phyloP scores from a whole-genome alignment of 2,329 filamentous ascomycete genomes.

The Hirsutella minnesotensis region DNA sequence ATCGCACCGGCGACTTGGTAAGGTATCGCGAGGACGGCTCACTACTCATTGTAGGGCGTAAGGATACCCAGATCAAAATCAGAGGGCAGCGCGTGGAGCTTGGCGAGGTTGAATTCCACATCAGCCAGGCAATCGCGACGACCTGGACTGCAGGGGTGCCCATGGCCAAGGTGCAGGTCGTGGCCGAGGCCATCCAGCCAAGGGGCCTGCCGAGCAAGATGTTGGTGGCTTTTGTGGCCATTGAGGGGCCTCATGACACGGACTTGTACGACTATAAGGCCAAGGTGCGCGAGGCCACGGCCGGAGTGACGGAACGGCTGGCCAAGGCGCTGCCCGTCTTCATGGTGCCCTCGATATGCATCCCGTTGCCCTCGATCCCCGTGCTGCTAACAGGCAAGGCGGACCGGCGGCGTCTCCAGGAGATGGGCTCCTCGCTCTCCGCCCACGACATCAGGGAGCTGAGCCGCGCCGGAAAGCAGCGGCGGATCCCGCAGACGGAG shows the following conservation, averaged over 20 bases:
- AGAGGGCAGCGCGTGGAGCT: conserved; percentile 1
- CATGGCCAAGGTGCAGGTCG: not conserved
- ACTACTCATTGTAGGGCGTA: not conserved
- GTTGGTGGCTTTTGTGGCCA: conserved; percentile 2
- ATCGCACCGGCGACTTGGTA: conserved; percentile 22
- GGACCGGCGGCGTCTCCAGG: conserved; percentile 1
- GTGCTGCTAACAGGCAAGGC: conserved; percentile 3
- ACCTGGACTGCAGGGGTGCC: not conserved
- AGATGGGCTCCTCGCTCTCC: not conserved
- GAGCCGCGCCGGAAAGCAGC: not conserved
- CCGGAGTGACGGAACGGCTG: not conserved
- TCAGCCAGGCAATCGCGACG: not conserved
- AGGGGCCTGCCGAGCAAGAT: not conserved
- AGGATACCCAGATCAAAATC: conserved; percentile 2
- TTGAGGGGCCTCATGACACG: not conserved
- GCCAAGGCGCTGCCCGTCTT: conserved; percentile 2
- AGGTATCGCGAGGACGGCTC: not conserved
- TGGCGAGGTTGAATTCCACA: not conserved
- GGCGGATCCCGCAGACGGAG: not conserved
- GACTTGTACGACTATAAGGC: not conserved
- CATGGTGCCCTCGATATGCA: conserved; percentile 6
- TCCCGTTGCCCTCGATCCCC: not conserved
- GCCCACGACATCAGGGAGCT: not conserved
- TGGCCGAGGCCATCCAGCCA: conserved; percentile 2
- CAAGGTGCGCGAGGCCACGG: not conserved